Conservation (phyloP, 2,329 filamentous ascomycete genomes). For the Fusarium sublunatum region DNA sequence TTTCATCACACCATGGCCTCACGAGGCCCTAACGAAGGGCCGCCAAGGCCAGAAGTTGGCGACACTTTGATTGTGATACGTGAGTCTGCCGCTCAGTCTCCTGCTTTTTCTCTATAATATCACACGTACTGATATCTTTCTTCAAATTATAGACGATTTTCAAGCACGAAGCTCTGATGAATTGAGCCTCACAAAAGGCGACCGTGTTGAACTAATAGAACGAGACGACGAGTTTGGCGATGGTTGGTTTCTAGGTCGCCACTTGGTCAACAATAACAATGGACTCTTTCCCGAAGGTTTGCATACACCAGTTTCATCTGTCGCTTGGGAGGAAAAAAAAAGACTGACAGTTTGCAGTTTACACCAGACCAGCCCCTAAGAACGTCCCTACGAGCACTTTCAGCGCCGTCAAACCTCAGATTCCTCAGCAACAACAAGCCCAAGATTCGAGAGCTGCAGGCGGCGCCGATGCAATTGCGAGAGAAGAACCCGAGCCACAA, state of each 20-base stretch:
- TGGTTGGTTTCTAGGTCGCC: slow-evolving; percentile 84
- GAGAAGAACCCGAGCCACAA: slow-evolving; percentile 51
- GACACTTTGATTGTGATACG: slow-evolving; percentile 78
- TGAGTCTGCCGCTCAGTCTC: slow-evolving; percentile 57
- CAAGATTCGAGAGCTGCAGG: slow-evolving; percentile 39
- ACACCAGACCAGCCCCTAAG: slow-evolving; percentile 69
- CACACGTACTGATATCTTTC: slow-evolving; percentile 23
- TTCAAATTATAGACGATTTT: slow-evolving; percentile 79
- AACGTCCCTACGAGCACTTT: slow-evolving; percentile 49
- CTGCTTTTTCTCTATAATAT: slow-evolving; percentile 42
- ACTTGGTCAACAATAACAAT: slow-evolving; percentile 77
- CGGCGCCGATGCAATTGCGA: slow-evolving; percentile 36
- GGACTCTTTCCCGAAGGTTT: slow-evolving; percentile 87
- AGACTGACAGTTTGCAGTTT: slow-evolving; percentile 60
- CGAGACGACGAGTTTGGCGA: slow-evolving; percentile 90
- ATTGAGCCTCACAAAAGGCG: slow-evolving; percentile 85
- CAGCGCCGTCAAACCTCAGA: slow-evolving; percentile 47
- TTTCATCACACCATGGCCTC: slow-evolving; percentile 56
- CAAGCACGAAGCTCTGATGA: slow-evolving; percentile 91
- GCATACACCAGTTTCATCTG: slow-evolving; percentile 42
- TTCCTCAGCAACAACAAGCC: slow-evolving; percentile 49
- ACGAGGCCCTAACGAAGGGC: slow-evolving; percentile 51
- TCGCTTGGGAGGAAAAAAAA: slow-evolving; percentile 17
- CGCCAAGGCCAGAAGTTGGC: slow-evolving; percentile 68
- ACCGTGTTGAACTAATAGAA: slow-evolving; percentile 84